Conservation (phyloP, 106 monocot genomes). For the Dendrobium officinale region DNA sequence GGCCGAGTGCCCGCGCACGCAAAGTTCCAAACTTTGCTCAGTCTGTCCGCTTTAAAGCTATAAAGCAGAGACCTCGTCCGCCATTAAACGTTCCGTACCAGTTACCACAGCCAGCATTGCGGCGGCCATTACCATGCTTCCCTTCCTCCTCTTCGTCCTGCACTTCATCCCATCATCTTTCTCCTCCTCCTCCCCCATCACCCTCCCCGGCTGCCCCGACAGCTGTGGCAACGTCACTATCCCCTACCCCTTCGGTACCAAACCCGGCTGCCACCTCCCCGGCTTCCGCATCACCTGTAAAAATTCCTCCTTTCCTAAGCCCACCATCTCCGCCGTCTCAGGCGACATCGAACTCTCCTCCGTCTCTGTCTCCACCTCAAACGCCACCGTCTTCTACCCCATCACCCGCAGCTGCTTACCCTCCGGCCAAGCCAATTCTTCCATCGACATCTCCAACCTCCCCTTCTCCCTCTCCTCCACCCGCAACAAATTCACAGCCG, state of each 20-base stretch:
- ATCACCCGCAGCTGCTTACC: background rate
- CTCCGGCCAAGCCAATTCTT: too few species aligned
- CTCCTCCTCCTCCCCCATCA: background rate
- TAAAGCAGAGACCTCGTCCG: background rate
- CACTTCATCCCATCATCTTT: background rate
- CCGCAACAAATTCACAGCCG: constrained; percentile 12
- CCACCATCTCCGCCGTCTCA: background rate
- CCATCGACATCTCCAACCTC: background rate
- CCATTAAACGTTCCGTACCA: background rate
- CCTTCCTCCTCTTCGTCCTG: background rate
- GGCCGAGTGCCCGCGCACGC: too few species aligned
- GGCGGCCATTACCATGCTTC: background rate
- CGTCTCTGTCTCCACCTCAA: background rate
- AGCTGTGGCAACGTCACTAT: constrained; percentile 3
- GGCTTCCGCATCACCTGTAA: constrained; percentile 3
- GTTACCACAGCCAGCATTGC: background rate
- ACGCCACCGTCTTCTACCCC: background rate
- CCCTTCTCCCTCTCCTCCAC: constrained; percentile 11
- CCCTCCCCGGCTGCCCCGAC: background rate
- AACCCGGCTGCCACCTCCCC: constrained; percentile 3
- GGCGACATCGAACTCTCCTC: background rate
- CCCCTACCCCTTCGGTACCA: constrained; percentile 5
- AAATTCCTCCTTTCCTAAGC: background rate
- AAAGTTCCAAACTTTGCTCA: background rate
- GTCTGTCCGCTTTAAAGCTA: background rate